Conservation (phyloP, 169 alveolate species). For the Cryptosporidium viatorum region DNA sequence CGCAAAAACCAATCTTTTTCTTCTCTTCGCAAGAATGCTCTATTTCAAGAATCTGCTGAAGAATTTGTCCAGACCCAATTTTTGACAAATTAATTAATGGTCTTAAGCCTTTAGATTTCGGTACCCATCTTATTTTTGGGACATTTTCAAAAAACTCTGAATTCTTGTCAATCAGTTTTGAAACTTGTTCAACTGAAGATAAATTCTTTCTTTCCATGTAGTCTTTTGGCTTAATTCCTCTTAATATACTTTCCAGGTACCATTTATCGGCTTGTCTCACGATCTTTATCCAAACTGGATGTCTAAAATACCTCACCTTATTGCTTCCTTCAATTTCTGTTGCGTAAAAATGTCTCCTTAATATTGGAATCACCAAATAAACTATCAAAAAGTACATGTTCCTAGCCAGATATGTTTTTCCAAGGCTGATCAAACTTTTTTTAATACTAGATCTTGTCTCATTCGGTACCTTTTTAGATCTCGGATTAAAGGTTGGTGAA, state of each 20-base stretch:
- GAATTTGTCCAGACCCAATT: slow-evolving; percentile 46
- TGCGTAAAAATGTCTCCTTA: slow-evolving; percentile 62
- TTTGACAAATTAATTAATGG: slow-evolving; percentile 58
- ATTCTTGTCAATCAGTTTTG: not conserved
- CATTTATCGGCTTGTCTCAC: slow-evolving; percentile 64
- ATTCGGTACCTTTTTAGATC: slow-evolving; percentile 3
- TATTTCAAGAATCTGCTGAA: not conserved
- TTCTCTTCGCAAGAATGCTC: not conserved
- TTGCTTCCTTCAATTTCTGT: slow-evolving; percentile 66
- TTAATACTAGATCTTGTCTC: not conserved
- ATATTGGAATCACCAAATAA: slow-evolving; percentile 40
- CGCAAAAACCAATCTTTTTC: not conserved
- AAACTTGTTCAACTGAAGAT: not conserved
- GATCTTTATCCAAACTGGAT: slow-evolving; percentile 66
- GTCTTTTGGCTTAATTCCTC: not conserved
- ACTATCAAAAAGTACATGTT: slow-evolving; percentile 45
- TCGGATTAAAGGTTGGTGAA: not conserved
- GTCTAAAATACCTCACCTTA: slow-evolving; percentile 41
- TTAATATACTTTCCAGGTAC: slow-evolving; percentile 15
- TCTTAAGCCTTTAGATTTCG: slow-evolving; percentile 55
- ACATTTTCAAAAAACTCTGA: slow-evolving; percentile 23
- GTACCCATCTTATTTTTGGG: slow-evolving; percentile 69
- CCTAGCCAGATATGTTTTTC: slow-evolving; percentile 49
- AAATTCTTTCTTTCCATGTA: not conserved
- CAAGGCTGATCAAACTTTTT: slow-evolving; percentile 6